phyloP scores from a whole-genome alignment of 768 basidiomycete genomes.

The Rhizopogon rudus region DNA sequence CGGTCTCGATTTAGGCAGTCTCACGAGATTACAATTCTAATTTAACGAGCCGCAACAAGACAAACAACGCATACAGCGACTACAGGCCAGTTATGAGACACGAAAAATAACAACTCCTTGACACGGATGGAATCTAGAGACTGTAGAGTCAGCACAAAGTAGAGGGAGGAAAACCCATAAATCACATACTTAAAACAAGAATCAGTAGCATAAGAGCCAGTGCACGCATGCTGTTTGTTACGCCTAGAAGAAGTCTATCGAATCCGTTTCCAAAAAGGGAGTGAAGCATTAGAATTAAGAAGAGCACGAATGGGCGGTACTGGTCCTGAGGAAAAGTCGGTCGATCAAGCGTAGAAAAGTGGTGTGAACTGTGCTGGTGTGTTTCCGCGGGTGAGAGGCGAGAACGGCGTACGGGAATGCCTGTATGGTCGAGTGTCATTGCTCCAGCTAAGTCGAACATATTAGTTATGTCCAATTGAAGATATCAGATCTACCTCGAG shows the following conservation, averaged over 20 bases:
- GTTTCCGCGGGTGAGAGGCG: constrained; percentile 13
- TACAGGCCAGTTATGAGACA: background rate
- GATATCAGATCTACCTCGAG: constrained; percentile 21
- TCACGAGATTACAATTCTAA: no score
- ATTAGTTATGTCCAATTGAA: background rate
- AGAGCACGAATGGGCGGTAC: constrained; percentile 2
- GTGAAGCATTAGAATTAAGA: background rate
- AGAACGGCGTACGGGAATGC: constrained; percentile 8
- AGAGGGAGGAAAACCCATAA: background rate
- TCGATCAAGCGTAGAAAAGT: constrained; percentile 15
- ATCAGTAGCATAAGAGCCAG: background rate
- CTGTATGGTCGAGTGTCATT: constrained; percentile 17
- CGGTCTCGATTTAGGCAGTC: no score
- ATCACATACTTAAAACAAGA: constrained; percentile 1
- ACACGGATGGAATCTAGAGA: background rate
- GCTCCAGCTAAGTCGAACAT: constrained; percentile 22
- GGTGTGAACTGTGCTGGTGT: constrained; percentile 5
- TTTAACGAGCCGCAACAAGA: background rate
- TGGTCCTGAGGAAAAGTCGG: background rate
- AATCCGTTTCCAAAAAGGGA: background rate
- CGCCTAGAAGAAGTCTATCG: background rate
- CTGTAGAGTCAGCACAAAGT: background rate
- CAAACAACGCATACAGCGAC: background rate
- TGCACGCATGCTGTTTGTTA: background rate
- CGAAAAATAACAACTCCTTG: background rate